Conservation (phyloP, 169 alveolate species). For the Eimeria maxima region DNA sequence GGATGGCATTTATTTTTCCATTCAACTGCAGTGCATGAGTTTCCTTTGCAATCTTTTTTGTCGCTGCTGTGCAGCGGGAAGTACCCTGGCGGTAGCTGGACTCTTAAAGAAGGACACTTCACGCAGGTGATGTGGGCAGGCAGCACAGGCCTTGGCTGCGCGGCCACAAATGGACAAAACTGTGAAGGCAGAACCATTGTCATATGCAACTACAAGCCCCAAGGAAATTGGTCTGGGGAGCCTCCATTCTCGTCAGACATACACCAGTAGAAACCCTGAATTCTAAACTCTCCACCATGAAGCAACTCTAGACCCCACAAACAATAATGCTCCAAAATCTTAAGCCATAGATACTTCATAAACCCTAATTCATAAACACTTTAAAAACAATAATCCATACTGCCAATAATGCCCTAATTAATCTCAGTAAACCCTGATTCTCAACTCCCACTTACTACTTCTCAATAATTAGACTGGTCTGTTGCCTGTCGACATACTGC, state of each 20-base stretch:
- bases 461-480: too few relatives aligned
- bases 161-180: conserved; percentile 31
- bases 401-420: too few relatives aligned
- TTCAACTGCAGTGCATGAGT: not conserved
- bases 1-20: not conserved
- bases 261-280: too few relatives aligned
- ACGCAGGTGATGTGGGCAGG: conserved; percentile 76
- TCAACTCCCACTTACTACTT: too few relatives aligned
- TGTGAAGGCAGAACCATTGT: not conserved
- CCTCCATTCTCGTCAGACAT: conserved; percentile 73
- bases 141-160: conserved; percentile 76
- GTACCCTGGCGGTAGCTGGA: conserved; percentile 27
- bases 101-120: conserved; percentile 46
- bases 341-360: too few relatives aligned
- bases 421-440: too few relatives aligned
- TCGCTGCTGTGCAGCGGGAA: conserved; percentile 8
- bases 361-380: too few relatives aligned
- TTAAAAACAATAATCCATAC: too few relatives aligned
- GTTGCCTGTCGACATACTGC: not conserved
- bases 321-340: too few relatives aligned
- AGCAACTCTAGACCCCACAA: too few relatives aligned
- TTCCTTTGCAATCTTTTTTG: not conserved
- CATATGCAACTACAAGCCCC: conserved; percentile 68
- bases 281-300: too few relatives aligned
- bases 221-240: conserved; percentile 55